These are phyloP conservation scores for Mycena crocata DNA, from an alignment of 768 basidiomycete species.

Conservation along the genomic window DNA sequence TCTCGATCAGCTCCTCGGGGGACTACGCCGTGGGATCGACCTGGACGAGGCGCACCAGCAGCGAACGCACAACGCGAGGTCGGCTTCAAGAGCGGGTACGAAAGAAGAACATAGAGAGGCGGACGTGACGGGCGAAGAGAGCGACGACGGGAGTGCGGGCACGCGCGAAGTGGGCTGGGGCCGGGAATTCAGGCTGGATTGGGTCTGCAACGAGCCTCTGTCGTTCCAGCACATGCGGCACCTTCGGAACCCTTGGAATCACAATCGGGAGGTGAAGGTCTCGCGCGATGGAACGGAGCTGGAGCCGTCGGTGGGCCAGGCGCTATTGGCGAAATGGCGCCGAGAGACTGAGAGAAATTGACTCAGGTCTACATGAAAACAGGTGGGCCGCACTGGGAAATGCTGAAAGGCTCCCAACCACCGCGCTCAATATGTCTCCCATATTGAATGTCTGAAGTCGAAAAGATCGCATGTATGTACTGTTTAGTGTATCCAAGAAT, in stretches of 20 bases:
- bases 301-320: constrained; percentile 80
- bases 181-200: constrained; percentile 83
- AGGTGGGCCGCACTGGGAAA: no score
- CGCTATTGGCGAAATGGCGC: constrained; percentile 80
- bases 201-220: constrained; percentile 78
- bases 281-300: constrained; percentile 94
- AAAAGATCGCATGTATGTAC: no score
- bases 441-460: no score
- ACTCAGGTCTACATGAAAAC: no score
- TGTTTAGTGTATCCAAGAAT: no score
- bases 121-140: constrained; percentile 21
- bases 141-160: constrained; percentile 27
- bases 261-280: constrained; percentile 83
- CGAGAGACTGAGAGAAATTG: no score
- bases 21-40: constrained; percentile 36
- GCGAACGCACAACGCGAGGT: not conserved
- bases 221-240: constrained; percentile 84
- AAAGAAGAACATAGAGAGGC: constrained; percentile 23
- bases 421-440: no score
- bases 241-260: constrained; percentile 93
- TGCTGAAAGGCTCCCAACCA: no score
- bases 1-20: constrained; percentile 40
- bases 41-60: constrained; percentile 38
- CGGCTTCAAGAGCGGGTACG: constrained; percentile 14
- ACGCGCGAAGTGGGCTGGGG: constrained; percentile 67